Evolutionary conservation across 352 stramenopile genomes (phyloP).

Genomic region (Peronosclerospora sorghi): DNA sequence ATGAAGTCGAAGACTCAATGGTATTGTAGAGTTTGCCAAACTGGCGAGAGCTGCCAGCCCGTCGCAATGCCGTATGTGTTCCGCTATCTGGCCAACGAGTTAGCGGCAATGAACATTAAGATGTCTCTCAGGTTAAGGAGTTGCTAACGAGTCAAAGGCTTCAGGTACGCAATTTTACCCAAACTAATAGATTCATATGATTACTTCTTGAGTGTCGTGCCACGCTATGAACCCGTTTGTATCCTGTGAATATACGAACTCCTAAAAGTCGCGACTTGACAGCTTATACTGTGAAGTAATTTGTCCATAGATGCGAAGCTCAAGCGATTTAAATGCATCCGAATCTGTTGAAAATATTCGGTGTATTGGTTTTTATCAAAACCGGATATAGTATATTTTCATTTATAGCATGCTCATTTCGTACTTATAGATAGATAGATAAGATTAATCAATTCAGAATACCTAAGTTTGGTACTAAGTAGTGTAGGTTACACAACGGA

Average conservation of each 20-base stretch:
- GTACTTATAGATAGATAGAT: too few relatives aligned
- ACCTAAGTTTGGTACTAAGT: too few relatives aligned
- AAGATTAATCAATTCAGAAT: too few relatives aligned
- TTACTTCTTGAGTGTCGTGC: too few relatives aligned
- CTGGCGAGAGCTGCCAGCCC: conserved; percentile 84
- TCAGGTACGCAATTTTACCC: conserved; percentile 13
- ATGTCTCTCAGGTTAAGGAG: conserved; percentile 88
- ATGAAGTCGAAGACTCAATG: conserved; percentile 85
- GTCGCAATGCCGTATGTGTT: conserved; percentile 99
- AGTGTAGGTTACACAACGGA: too few relatives aligned
- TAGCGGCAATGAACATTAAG: conserved; percentile 99
- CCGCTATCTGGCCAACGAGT: conserved; percentile 97
- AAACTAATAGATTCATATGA: conserved; percentile 31
- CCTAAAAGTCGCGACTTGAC: conserved; percentile 7
- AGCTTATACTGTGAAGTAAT: conserved; percentile 4
- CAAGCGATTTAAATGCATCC: conserved; percentile 27
- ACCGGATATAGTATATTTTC: too few relatives aligned
- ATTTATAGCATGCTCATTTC: too few relatives aligned
- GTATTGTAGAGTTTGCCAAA: conserved; percentile 80
- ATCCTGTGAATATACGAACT: too few relatives aligned
- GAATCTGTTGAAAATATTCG: too few relatives aligned
- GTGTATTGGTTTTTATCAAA: too few relatives aligned
- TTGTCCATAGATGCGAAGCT: conserved; percentile 31
- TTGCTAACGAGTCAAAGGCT: conserved; percentile 16
- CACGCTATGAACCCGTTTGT: too few relatives aligned